Conservation (phyloP, 306 rosid genomes). For the Gynostemma pentaphyllum region DNA sequence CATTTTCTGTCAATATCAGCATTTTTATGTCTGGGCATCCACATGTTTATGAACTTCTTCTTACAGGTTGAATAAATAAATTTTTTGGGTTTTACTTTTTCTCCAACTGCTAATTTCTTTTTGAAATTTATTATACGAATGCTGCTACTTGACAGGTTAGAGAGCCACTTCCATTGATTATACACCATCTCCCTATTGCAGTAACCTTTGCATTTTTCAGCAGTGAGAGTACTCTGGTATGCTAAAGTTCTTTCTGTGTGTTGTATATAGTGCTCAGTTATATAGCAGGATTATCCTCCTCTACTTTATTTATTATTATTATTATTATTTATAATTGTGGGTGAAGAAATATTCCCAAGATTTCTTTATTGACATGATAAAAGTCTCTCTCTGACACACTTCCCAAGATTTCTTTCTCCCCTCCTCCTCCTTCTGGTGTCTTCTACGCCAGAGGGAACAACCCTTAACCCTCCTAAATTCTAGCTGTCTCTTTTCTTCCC, state of each 20-base stretch:
- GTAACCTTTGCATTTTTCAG: conserved; percentile 84
- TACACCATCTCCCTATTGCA: conserved; percentile 92
- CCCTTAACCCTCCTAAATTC: no score
- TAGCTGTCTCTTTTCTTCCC: no score
- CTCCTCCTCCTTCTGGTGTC: no score
- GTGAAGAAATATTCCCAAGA: no score
- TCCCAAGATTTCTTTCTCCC: no score
- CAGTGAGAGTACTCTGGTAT: conserved; percentile 51
- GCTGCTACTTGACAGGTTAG: conserved; percentile 44
- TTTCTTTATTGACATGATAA: no score
- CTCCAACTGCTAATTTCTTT: background rate
- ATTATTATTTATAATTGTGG: no score
- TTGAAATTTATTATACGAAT: background rate
- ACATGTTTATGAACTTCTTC: background rate
- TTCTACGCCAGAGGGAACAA: no score
- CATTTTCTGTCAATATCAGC: background rate
- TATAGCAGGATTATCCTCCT: background rate
- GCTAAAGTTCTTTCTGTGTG: background rate
- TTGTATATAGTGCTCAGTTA: conserved; percentile 11
- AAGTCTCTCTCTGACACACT: no score
- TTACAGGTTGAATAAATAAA: background rate
- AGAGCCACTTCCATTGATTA: conserved; percentile 74
- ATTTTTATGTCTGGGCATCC: background rate
- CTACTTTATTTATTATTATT: no score
- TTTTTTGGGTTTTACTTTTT: background rate